Base-by-base conservation (phyloP, 805 yeast species). In the Saturnispora zaruensis region DNA sequence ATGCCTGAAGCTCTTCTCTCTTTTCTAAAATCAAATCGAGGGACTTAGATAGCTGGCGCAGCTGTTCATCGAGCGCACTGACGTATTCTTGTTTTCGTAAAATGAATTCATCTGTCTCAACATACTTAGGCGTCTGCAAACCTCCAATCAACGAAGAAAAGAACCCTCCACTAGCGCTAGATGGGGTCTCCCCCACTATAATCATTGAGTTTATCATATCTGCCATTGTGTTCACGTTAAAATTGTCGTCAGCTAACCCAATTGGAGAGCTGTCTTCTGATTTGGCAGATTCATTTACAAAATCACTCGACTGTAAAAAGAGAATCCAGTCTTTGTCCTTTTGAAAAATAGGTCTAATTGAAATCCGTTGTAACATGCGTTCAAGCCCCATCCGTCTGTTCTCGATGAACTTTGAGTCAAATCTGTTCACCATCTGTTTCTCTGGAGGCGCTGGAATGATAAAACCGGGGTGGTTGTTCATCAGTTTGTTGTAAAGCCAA, bases 361-460 rank as follows among this genome's bases (percentile, higher is more conserved):
- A 71, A n/a, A 87, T 82, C 60, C 84, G 85, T 34, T 65, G 68
- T 52, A 93, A 73, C 99, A 93, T 93, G 57, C 75, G 80, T 62
- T 91, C 96, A 61, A 93, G 72, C 5, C 91, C 87, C 23, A 82
- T 71, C 51, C 97, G 73, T 65, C 98, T 77, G 55, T 80, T 80
- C 65, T 93, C 97, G 46, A 93, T 81, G 58, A 93, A 90, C 58
- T 83, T 89, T 57, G 87, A 87, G 58, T 88, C 88, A 66, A 93
- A 89, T 54, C 96, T 76, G 4, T 98, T 97, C 49, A 90, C 83
- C 6, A 85, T 84, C 54, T 95, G 96, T 65, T 93, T 95, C 52
- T 87, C 95, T 0, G 97, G 90, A 4, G 98, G 97, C 1, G 98
- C 96, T 1, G 99, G 98, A 23, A 93, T 81, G 34, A 93, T 82